Percentiles rank a stretch among this genome's conserved stretches.
Conservation (phyloP, 2,329 filamentous ascomycete species). For the Alternaria dauci region DNA sequence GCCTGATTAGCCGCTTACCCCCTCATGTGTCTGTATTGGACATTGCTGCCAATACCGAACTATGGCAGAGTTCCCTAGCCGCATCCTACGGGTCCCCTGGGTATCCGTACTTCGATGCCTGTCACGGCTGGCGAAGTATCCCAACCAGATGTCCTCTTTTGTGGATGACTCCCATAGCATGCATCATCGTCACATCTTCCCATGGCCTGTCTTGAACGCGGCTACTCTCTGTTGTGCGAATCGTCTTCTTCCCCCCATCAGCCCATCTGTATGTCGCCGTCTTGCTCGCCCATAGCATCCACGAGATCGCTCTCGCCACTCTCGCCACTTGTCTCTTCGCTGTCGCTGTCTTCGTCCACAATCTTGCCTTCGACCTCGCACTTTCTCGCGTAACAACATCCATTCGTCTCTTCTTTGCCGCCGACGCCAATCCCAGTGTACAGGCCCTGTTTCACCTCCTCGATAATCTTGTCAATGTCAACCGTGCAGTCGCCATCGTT, state of each 20-base stretch:
- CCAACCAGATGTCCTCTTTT: neutral
- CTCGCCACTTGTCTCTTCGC: constrained; percentile 9
- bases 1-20: neutral
- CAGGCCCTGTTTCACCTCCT: constrained; percentile 30
- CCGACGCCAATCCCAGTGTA: constrained; percentile 35
- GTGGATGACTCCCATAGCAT: neutral
- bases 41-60: neutral
- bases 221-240: constrained; percentile 5
- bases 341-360: constrained; percentile 35
- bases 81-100: neutral
- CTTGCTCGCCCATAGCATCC: constrained; percentile 4
- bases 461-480: constrained; percentile 36
- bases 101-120: neutral
- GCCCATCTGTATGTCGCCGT: constrained; percentile 19
- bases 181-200: neutral
- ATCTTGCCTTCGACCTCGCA: constrained; percentile 36
- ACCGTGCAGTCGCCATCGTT: constrained; percentile 25
- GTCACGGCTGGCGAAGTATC: neutral
- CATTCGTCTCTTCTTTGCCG: constrained; percentile 19
- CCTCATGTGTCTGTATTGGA: neutral
- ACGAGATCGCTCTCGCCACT: constrained; percentile 13
- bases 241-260: constrained; percentile 6
- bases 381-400: constrained; percentile 31
- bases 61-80: neutral
- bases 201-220: neutral